Conservation (phyloP, 768 basidiomycete species). For the Rossbeevera mucosa region DNA sequence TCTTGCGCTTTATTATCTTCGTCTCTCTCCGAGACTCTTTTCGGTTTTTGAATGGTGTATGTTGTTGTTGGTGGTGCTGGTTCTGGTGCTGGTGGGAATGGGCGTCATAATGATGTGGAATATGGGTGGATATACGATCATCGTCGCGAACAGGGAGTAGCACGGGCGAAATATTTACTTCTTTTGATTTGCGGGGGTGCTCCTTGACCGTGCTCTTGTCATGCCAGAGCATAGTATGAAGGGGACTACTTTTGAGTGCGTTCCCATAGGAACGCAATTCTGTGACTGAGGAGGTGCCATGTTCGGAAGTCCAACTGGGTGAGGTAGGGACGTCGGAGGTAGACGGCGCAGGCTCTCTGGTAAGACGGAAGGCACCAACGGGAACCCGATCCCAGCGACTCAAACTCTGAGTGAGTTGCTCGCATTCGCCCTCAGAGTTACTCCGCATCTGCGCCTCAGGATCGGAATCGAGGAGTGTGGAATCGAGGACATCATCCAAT, state of each 20-base stretch:
- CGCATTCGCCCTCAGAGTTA: constrained; percentile 33
- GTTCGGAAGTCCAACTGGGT: constrained; percentile 29
- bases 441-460: constrained; percentile 33
- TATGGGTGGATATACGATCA: constrained; percentile 50
- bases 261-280: constrained; percentile 30
- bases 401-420: constrained; percentile 45
- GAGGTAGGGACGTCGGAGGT: constrained; percentile 27
- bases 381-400: constrained; percentile 73
- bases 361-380: constrained; percentile 67
- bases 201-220: constrained; percentile 24
- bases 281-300: constrained; percentile 13
- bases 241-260: constrained; percentile 52
- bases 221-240: constrained; percentile 54
- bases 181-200: constrained; percentile 26
- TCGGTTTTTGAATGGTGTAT: constrained; percentile 46
- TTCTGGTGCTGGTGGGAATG: constrained; percentile 36
- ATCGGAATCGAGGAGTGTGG: constrained; percentile 64
- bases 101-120: constrained; percentile 30
- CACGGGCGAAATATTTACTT: constrained; percentile 46
- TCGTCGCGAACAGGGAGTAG: constrained; percentile 50
- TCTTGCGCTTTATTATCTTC: constrained; percentile 61
- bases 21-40: constrained; percentile 66
- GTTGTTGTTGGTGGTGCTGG: constrained; percentile 24
- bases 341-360: constrained; percentile 34
- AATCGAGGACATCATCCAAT: constrained; percentile 74